phyloP scores from a whole-genome alignment of 495 filamentous ascomycete genomes.

The Penicillium goetzii region DNA sequence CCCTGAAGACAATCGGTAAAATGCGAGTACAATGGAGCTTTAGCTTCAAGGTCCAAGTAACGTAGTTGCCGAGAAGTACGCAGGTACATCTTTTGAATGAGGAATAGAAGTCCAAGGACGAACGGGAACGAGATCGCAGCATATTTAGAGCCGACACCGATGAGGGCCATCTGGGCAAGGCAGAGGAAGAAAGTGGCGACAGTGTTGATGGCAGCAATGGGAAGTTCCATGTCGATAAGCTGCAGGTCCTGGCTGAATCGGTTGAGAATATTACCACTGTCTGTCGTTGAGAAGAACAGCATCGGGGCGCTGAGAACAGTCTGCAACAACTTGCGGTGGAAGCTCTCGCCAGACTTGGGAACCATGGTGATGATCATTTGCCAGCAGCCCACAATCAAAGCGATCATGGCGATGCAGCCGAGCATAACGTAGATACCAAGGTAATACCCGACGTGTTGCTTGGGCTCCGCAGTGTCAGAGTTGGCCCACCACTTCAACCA shows the following conservation, averaged over 20 bases:
- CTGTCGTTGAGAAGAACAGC: slow-evolving; percentile 52
- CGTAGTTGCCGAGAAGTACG: slow-evolving; percentile 67
- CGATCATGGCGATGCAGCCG: slow-evolving; percentile 45
- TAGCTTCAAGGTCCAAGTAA: slow-evolving; percentile 64
- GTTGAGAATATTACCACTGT: slow-evolving; percentile 51
- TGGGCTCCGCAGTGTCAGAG: slow-evolving; percentile 46
- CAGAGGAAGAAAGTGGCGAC: slow-evolving; percentile 51
- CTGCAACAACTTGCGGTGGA: slow-evolving; percentile 52
- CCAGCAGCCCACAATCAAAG: slow-evolving; percentile 52
- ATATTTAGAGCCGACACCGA: slow-evolving; percentile 52
- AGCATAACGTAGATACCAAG: slow-evolving; percentile 61
- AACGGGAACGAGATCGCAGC: slow-evolving; percentile 56
- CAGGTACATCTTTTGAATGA: slow-evolving; percentile 64
- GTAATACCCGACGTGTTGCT: slow-evolving; percentile 51
- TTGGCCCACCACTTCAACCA: slow-evolving; percentile 61
- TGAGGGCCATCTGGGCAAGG: slow-evolving; percentile 54
- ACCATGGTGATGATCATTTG: slow-evolving; percentile 59
- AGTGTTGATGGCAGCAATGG: slow-evolving; percentile 52
- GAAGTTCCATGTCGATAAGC: slow-evolving; percentile 61
- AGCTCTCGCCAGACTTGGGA: slow-evolving; percentile 52
- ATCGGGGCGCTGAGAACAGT: slow-evolving; percentile 55
- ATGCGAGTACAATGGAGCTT: slow-evolving; percentile 61
- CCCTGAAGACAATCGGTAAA: slow-evolving; percentile 59
- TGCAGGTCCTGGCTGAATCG: slow-evolving; percentile 65
- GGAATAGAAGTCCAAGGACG: slow-evolving; percentile 50